phyloP scores from a whole-genome alignment of 2,329 filamentous ascomycete genomes.

The Spiromastix sp. region DNA sequence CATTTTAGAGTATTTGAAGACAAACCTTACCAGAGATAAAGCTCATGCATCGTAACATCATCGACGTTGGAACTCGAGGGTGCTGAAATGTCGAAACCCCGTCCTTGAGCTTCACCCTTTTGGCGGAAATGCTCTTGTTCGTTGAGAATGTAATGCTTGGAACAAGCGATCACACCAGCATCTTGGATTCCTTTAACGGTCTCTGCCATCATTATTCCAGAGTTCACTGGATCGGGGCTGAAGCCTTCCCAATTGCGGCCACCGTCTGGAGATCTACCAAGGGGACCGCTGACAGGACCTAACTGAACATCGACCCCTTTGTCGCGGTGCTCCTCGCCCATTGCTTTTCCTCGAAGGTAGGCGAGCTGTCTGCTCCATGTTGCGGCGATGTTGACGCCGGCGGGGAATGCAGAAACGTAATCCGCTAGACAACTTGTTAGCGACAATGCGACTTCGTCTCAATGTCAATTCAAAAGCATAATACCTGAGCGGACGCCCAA shows the following conservation, averaged over 20 bases:
- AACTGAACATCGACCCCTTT: constrained; percentile 69
- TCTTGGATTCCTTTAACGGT: constrained; percentile 73
- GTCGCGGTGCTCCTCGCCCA: constrained; percentile 63
- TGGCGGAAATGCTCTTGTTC: constrained; percentile 68
- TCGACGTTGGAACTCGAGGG: constrained; percentile 51
- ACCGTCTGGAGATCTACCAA: constrained; percentile 57
- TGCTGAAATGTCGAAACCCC: constrained; percentile 54
- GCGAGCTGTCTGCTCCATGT: constrained; percentile 69
- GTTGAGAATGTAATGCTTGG: constrained; percentile 66
- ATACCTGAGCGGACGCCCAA: constrained; percentile 61
- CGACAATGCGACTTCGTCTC: too few relatives aligned
- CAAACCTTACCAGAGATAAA: constrained; percentile 45
- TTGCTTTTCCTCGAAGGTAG: constrained; percentile 56
- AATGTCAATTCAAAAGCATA: too few relatives aligned
- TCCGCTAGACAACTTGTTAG: too few relatives aligned
- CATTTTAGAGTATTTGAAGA: not conserved
- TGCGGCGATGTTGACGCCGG: constrained; percentile 69
- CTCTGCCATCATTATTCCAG: constrained; percentile 60
- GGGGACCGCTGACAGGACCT: constrained; percentile 65
- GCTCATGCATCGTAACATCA: constrained; percentile 53
- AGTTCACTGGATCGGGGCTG: constrained; percentile 64
- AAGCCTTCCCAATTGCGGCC: constrained; percentile 60
- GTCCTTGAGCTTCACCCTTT: constrained; percentile 45
- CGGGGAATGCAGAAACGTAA: constrained; percentile 71
- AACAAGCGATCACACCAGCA: constrained; percentile 71